Evolutionary conservation across 192 early-diverging fungal species (phyloP), one percentile per base, ranked within the genome.

Genomic region (Dispira simplex): DNA sequence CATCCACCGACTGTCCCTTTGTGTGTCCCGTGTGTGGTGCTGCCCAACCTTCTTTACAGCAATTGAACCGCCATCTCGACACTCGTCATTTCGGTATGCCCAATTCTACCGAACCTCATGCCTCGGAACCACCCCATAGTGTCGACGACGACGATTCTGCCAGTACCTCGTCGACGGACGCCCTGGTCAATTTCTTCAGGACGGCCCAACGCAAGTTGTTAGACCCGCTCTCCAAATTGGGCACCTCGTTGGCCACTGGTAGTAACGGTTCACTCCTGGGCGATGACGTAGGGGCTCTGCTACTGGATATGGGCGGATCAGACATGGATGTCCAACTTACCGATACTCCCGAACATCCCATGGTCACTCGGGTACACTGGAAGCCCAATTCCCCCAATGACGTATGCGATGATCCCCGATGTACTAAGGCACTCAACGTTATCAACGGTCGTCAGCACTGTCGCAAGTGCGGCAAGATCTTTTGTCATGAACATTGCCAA

Each of bases 301-400:
- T 39, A 6, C 32, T 39, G 32, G 32, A 39, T 39, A 39, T 39
- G 6, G 6, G 32, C 32, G 32, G 32, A 4, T 39, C 25, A 1
- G 51, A 52, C 51, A 52, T 52, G 20, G 32, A 43, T 3, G 3
- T 11, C 25, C 56, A 58, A 8, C 23, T 58, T 27, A 16, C 20
- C 2, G 32, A 43, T 43, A 58, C 26, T 11, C 16, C 26, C 56
- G 32, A 58, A 16, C 56, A 43, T 25, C 56, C 23, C 56, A 43
- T 71, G 48, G 74, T 84, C n/a, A 79, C 79, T 12, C 75, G 73
- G 47, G 67, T 64, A 6, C 79, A 82, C 64, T 84, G 82, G 82
- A 71, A 81, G 63, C 49, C 64, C 53, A 79, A 80, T 57, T 65
- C 72, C 16, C 71, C 68, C 0, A 65, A 76, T 45, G 81, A 78